phyloP scores from a whole-genome alignment of 2,329 filamentous ascomycete genomes.

The Trichoderma atroviride region DNA sequence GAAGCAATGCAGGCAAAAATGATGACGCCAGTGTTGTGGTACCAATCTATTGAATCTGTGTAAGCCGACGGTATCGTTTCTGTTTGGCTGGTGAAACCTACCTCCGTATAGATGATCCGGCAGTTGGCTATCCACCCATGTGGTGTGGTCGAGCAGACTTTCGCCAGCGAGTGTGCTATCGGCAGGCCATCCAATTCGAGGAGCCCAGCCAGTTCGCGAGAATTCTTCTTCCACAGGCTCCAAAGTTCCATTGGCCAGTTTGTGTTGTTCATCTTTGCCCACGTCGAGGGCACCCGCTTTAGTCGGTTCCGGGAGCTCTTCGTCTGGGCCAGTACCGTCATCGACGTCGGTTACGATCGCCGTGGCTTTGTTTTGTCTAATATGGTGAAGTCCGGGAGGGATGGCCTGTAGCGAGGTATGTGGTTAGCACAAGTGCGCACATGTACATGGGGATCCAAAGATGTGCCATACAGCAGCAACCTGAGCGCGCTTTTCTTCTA shows the following conservation, averaged over 20 bases:
- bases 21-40: constrained; percentile 94
- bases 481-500: constrained; percentile 82
- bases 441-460: constrained; percentile 30
- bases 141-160: constrained; percentile 83
- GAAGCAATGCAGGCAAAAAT: constrained; percentile 88
- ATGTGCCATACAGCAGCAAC: constrained; percentile 66
- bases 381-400: constrained; percentile 42
- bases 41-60: constrained; percentile 74
- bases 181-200: constrained; percentile 74
- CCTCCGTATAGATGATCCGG: constrained; percentile 90
- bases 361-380: constrained; percentile 57
- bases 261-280: constrained; percentile 52
- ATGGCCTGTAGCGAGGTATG: constrained; percentile 38
- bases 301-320: constrained; percentile 76
- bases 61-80: background rate
- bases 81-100: constrained; percentile 42
- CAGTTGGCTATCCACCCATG: constrained; percentile 79
- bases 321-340: constrained; percentile 67
- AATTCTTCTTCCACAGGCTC: constrained; percentile 54
- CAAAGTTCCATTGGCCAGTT: constrained; percentile 54
- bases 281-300: constrained; percentile 68
- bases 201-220: constrained; percentile 78
- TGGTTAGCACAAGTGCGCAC: constrained; percentile 22
- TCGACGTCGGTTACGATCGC: constrained; percentile 80
- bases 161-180: constrained; percentile 61